Conservation (phyloP, 768 basidiomycete species). For the Tephrocybe rancida region DNA sequence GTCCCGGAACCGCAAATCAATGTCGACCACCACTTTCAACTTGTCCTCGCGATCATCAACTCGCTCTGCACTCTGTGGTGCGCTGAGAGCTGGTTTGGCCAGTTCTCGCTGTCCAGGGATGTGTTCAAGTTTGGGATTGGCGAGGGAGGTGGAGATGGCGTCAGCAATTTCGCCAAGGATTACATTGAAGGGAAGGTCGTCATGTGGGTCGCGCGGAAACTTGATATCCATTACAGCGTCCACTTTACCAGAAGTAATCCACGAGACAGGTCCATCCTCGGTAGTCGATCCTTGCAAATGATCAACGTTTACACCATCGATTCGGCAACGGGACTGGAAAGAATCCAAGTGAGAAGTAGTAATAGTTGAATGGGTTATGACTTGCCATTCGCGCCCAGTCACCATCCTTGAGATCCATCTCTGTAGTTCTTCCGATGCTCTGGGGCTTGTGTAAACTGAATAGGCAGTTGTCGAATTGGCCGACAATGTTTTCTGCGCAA, state of each 20-base stretch:
- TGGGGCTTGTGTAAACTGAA: conserved; percentile 97
- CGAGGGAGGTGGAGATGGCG: conserved; percentile 71
- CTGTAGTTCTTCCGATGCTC: conserved; percentile 89
- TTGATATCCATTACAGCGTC: conserved; percentile 98
- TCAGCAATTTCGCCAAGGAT: conserved; percentile 91
- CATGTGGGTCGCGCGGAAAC: conserved; percentile 81
- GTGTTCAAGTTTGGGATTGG: conserved; percentile 42
- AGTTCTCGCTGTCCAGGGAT: conserved; percentile 89
- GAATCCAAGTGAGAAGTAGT: background rate
- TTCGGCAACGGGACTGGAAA: conserved; percentile 85
- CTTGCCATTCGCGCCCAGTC: conserved; percentile 89
- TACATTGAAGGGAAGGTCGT: conserved; percentile 72
- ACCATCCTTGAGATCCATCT: conserved; percentile 81
- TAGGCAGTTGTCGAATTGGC: conserved; percentile 96
- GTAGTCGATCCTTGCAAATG: conserved; percentile 87
- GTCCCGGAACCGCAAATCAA: conserved; percentile 94
- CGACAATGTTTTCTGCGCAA: conserved; percentile 93
- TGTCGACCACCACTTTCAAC: conserved; percentile 75
- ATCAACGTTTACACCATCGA: conserved; percentile 96
- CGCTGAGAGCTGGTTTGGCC: conserved; percentile 82
- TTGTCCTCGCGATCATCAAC: conserved; percentile 35
- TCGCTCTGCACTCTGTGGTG: conserved; percentile 53
- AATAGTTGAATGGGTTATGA: background rate
- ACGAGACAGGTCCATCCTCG: conserved; percentile 87
- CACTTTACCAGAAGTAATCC: conserved; percentile 96